A percentile compares a stretch with the other conserved stretches of the same genome.
These are phyloP conservation scores for Dendrocalamus sinicus DNA, from an alignment of 176 grass and related monocot species.

Conservation along the genomic window DNA sequence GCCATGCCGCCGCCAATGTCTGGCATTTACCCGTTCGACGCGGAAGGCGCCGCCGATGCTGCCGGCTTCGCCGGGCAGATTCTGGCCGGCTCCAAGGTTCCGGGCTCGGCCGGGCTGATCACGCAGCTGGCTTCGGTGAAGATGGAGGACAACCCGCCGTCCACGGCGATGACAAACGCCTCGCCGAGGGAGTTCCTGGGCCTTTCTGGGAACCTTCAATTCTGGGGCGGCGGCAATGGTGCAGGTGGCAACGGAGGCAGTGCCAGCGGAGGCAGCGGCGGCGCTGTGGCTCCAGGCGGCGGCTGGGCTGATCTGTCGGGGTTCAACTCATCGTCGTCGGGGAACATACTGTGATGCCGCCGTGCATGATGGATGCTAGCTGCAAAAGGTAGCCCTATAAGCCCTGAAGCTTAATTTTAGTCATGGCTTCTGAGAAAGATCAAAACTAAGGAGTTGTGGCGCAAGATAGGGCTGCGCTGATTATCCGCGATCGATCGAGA, in stretches of 20 bases:
- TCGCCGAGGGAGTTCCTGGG: conserved; percentile 68
- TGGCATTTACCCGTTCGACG: conserved; percentile 66
- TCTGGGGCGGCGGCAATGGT: conserved; percentile 54
- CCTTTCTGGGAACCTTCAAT: conserved; percentile 66
- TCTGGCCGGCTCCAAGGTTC: conserved; percentile 50
- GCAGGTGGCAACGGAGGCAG: conserved; percentile 9
- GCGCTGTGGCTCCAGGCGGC: conserved; percentile 30
- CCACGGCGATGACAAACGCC: conserved; percentile 37
- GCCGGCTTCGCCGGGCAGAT: conserved; percentile 50
- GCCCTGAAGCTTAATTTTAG: conserved; percentile 80
- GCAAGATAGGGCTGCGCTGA: conserved; percentile 40
- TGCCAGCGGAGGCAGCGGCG: not conserved
- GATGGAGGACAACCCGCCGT: conserved; percentile 70
- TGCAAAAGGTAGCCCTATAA: conserved; percentile 53
- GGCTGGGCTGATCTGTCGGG: conserved; percentile 58
- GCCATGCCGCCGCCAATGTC: conserved; percentile 47
- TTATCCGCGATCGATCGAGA: not conserved
- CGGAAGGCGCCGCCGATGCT: conserved; percentile 38
- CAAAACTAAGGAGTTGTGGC: conserved; percentile 49
- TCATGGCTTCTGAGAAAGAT: conserved; percentile 64
- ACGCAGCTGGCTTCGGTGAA: conserved; percentile 75
- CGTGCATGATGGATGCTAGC: conserved; percentile 28
- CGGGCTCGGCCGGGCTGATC: conserved; percentile 59
- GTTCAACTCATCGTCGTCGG: conserved; percentile 76
- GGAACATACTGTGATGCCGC: conserved; percentile 60